These are phyloP conservation scores for Aspergillus funiculosus DNA, from an alignment of 495 filamentous ascomycete genomes.

Conservation along the genomic window DNA sequence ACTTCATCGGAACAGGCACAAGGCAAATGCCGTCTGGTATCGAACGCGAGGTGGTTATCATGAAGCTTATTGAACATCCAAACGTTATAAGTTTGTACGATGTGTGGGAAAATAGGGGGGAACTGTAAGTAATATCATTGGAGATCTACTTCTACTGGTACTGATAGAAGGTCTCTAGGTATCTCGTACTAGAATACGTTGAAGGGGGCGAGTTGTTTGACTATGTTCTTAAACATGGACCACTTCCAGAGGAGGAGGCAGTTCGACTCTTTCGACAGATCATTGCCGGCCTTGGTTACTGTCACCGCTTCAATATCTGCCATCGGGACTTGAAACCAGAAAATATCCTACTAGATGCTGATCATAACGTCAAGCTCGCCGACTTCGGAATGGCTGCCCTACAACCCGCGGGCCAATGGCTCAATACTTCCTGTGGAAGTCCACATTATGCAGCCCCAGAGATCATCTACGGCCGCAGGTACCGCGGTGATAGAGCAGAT, in stretches of 20 bases:
- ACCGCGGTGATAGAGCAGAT: conserved; percentile 79
- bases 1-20: conserved; percentile 36
- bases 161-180: conserved; percentile 46
- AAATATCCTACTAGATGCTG: conserved; percentile 78
- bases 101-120: conserved; percentile 91
- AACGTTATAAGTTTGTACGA: conserved; percentile 89
- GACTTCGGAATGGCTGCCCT: conserved; percentile 98
- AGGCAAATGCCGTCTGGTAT: conserved; percentile 76
- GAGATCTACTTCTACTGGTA: not conserved
- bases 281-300: conserved; percentile 83
- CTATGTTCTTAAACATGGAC: conserved; percentile 62
- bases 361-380: conserved; percentile 77
- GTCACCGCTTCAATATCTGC: conserved; percentile 88
- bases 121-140: conserved; percentile 61
- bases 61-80: conserved; percentile 90
- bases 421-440: conserved; percentile 89
- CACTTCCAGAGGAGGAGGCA: conserved; percentile 69
- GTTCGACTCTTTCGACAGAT: conserved; percentile 88
- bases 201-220: conserved; percentile 86
- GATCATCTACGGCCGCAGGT: conserved; percentile 62
- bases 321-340: conserved; percentile 96
- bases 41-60: conserved; percentile 89
- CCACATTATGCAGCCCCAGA: conserved; percentile 96
- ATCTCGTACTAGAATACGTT: conserved; percentile 94
- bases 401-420: conserved; percentile 67